phyloP scores from a whole-genome alignment of 2,329 filamentous ascomycete genomes.

The Teratosphaeria pseudoeucalypti region DNA sequence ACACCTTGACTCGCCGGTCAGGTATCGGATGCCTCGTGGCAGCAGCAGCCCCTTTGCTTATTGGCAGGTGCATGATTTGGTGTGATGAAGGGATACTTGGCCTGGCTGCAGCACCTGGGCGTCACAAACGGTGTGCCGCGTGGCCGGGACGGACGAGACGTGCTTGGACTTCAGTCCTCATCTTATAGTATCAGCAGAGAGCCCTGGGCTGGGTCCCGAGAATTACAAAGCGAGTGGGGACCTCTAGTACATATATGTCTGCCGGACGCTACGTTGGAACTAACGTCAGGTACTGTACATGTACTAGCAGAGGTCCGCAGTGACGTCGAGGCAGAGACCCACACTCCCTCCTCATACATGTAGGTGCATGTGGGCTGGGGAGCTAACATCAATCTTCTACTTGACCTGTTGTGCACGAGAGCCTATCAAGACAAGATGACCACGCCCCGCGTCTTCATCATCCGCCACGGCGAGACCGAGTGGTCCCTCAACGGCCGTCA shows the following conservation, averaged over 20 bases:
- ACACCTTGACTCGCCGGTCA: not conserved
- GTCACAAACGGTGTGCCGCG: not conserved
- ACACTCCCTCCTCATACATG: not conserved
- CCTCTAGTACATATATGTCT: not conserved
- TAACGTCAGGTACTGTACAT: not conserved
- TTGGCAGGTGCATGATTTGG: not conserved
- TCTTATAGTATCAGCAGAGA: no score
- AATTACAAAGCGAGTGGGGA: not conserved
- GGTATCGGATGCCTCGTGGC: not conserved
- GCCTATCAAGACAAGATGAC: slow-evolving; percentile 19
- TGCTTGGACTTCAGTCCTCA: not conserved
- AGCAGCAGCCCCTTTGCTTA: not conserved
- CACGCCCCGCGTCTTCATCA: slow-evolving; percentile 41
- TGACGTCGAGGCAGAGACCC: not conserved
- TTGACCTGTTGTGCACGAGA: not conserved
- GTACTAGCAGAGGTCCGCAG: not conserved
- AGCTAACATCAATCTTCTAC: not conserved
- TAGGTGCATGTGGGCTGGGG: not conserved
- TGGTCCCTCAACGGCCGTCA: slow-evolving; percentile 80
- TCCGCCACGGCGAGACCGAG: slow-evolving; percentile 87
- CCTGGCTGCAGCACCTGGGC: not conserved
- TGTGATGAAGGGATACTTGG: not conserved
- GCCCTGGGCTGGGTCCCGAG: no score
- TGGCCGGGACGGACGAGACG: not conserved
- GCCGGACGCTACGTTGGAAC: not conserved